phyloP scores from a whole-genome alignment of 257 asterid species.

The Echium plantagineum region DNA sequence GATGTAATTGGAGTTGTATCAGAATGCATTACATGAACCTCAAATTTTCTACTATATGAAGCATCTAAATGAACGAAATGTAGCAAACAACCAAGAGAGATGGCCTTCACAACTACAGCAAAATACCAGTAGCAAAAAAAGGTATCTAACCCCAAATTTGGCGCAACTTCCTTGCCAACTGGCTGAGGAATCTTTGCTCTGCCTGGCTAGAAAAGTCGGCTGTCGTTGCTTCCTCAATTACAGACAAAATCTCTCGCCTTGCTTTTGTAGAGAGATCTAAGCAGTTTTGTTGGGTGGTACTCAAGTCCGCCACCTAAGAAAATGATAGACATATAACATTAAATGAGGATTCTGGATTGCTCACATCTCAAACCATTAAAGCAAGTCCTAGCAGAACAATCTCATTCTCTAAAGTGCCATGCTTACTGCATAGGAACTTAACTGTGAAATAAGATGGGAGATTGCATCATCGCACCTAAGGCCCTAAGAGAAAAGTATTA shows the following conservation, averaged over 20 bases:
- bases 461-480: not conserved
- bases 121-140: not conserved
- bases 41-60: too few relatives aligned
- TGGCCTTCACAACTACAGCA: not conserved
- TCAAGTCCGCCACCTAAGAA: constrained; percentile 61
- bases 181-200: constrained; percentile 53
- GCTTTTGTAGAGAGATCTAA: constrained; percentile 45
- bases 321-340: constrained; percentile 1
- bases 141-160: constrained; percentile 66
- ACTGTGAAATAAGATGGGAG: not conserved
- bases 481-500: not conserved
- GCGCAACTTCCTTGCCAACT: constrained; percentile 46
- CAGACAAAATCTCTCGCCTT: constrained; percentile 48
- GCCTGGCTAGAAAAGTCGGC: constrained; percentile 38
- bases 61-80: too few relatives aligned
- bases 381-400: not conserved
- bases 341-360: constrained; percentile 4
- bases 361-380: not conserved
- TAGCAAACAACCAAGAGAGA: too few relatives aligned
- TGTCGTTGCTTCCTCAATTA: constrained; percentile 51
- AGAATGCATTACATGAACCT: too few relatives aligned
- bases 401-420: not conserved
- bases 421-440: not conserved
- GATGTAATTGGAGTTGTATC: not conserved
- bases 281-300: constrained; percentile 42